A percentile compares a stretch with the other conserved stretches of the same genome.
Conservation (phyloP, 345 rosid genomes). For the Kernera saxatilis region DNA sequence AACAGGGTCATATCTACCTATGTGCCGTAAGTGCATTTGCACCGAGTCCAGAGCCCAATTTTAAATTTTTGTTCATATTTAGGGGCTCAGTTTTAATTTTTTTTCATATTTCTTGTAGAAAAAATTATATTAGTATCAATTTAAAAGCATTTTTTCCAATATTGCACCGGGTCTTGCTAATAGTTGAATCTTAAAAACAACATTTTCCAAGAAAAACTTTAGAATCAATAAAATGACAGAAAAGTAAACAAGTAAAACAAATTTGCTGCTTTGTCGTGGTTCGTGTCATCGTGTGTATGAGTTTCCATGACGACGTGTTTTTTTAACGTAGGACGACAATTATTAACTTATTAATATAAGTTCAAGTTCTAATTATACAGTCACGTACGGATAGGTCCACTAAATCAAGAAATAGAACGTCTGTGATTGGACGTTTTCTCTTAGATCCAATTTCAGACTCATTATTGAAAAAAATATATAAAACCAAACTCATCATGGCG, state of each 20-base stretch:
- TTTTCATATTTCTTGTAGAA: too few species aligned
- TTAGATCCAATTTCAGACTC: background rate
- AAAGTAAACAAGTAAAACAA: background rate
- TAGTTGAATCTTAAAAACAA: too few species aligned
- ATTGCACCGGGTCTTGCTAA: too few species aligned
- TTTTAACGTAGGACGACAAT: background rate
- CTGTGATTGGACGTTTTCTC: background rate
- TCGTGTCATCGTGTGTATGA: background rate
- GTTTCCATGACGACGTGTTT: background rate
- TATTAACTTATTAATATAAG: too few species aligned
- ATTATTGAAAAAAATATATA: too few species aligned
- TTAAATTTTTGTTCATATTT: too few species aligned
- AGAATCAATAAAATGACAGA: background rate
- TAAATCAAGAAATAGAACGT: background rate
- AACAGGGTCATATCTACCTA: too few species aligned
- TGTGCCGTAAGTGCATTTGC: too few species aligned
- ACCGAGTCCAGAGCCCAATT: too few species aligned
- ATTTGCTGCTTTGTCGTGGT: background rate
- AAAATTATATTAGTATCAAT: too few species aligned
- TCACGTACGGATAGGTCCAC: background rate
- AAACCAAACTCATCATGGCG: background rate
- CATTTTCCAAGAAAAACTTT: background rate
- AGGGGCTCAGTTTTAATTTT: too few species aligned
- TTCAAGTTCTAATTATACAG: background rate
- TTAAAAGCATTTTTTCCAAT: too few species aligned